phyloP scores from a whole-genome alignment of 2,329 filamentous ascomycete species.

The Hypoxylon sp. region DNA sequence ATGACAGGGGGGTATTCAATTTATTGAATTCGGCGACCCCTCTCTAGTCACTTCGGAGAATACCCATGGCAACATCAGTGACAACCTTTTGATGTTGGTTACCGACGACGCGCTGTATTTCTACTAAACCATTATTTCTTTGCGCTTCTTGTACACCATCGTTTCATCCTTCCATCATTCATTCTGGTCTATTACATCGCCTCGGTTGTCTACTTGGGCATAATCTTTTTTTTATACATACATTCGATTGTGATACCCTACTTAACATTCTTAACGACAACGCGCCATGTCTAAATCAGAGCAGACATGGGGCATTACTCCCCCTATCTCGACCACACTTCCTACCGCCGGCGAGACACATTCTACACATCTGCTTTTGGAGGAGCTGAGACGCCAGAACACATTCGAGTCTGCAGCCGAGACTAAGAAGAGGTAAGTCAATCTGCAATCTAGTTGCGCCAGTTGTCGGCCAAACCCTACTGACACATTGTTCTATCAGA shows the following conservation, averaged over 20 bases:
- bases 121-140: conserved; percentile 7
- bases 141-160: conserved; percentile 1
- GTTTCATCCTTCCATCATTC: conserved; percentile 4
- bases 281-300: conserved; percentile 42
- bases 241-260: too few relatives aligned
- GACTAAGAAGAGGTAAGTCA: conserved; percentile 78
- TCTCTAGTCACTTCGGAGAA: conserved; percentile 8
- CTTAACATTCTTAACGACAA: too few relatives aligned
- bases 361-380: conserved; percentile 79
- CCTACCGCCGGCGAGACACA: conserved; percentile 81
- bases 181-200: too few relatives aligned
- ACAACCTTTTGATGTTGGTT: too few relatives aligned
- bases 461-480: conserved; percentile 44
- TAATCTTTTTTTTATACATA: too few relatives aligned
- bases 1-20: too few relatives aligned
- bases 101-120: too few relatives aligned
- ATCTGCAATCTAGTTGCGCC: background rate
- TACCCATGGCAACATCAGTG: conserved; percentile 19
- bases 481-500: conserved; percentile 53
- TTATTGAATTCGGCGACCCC: conserved; percentile 5
- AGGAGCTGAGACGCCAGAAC: conserved; percentile 86
- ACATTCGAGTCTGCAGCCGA: conserved; percentile 89
- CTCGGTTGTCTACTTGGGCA: too few relatives aligned
- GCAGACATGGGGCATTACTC: conserved; percentile 72
- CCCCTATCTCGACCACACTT: conserved; percentile 78